Base-by-base conservation (phyloP, 441 rosid genomes). In the Kokia cookei region DNA sequence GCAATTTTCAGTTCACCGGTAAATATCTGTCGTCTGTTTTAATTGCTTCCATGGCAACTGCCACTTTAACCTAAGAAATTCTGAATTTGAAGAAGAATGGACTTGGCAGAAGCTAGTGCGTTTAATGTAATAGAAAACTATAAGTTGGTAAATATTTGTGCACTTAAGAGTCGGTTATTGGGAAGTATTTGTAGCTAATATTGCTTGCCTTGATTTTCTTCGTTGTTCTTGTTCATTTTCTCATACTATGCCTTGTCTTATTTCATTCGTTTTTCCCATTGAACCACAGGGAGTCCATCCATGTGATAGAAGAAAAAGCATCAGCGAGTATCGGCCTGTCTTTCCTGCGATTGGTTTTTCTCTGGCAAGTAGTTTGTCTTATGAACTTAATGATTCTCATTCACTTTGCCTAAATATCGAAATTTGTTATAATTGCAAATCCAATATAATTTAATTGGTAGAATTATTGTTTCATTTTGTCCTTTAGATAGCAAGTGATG, bases 311-410 rank as follows among this genome's bases (percentile, higher is more conserved):
- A 88, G 98, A 81, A 89, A 91, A 80, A 89, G 86, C 77, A 82
- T 91, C 73, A 83, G 79, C 29, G 90, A 94, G 73, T 94, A 92
- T 63, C 83, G 48, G 61, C 74, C 91, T 77, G 66, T 92, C 17
- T 94, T 92, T 83, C 97, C 97, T 17, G 94, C 97, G 12, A 80
- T 94, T 65, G 94, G 92, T 84, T 94, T 94, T 81, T 88, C 97
- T 29, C 72, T 73, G 90, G 98, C 77, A 81, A 83, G 82, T 81
- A 72, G 48, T 63, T 72, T 61, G 42, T 29, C 42, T 27, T 69
- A n/a, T 24, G 10, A 60, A 29, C 64, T 29, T 60, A 26, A 27
- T 19, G 22, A 15, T 27, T 47, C 43, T 61, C 27, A 10, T 73
- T 51, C 2, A 15, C 22, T 48, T 61, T 61, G 5, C 32, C 35